Percentiles rank a stretch among this genome's conserved stretches.
Conservation (phyloP, 2,329 filamentous ascomycete species). For the Colletotrichum theobromicola region DNA sequence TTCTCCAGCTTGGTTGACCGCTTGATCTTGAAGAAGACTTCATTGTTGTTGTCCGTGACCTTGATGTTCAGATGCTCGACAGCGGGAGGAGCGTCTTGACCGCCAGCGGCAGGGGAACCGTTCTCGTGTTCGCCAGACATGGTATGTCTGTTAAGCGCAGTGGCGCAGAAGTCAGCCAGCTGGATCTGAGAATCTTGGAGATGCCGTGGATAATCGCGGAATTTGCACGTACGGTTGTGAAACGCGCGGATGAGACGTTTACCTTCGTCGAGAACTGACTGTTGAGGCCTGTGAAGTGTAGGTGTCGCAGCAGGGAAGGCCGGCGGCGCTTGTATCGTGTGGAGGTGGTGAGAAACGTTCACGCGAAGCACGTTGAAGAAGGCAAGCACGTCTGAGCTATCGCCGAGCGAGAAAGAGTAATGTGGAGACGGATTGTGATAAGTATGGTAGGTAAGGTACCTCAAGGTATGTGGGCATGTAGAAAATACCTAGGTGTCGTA, state of each 20-base stretch:
- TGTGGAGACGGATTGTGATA: background rate
- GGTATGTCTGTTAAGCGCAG: slow-evolving; percentile 20
- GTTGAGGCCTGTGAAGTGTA: background rate
- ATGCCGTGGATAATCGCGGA: background rate
- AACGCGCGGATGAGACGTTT: background rate
- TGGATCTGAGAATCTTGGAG: background rate
- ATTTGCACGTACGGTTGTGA: background rate
- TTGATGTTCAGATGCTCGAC: slow-evolving; percentile 97
- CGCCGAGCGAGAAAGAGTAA: background rate
- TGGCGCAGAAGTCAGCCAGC: background rate
- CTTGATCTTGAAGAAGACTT: slow-evolving; percentile 99
- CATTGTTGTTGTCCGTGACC: slow-evolving; percentile 98
- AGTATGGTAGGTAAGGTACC: background rate
- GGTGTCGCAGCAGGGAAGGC: background rate
- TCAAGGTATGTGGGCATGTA: background rate
- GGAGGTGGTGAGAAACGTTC: background rate
- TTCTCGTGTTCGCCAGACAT: slow-evolving; percentile 61
- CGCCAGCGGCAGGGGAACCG: slow-evolving; percentile 43
- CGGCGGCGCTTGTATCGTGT: background rate
- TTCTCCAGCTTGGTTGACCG: slow-evolving; percentile 94
- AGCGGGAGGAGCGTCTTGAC: slow-evolving; percentile 49
- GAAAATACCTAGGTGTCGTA: background rate
- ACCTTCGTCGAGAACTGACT: background rate
- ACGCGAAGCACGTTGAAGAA: background rate
- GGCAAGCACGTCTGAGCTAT: background rate